phyloP scores from a whole-genome alignment of 805 yeast species.

The Candida boleticola region DNA sequence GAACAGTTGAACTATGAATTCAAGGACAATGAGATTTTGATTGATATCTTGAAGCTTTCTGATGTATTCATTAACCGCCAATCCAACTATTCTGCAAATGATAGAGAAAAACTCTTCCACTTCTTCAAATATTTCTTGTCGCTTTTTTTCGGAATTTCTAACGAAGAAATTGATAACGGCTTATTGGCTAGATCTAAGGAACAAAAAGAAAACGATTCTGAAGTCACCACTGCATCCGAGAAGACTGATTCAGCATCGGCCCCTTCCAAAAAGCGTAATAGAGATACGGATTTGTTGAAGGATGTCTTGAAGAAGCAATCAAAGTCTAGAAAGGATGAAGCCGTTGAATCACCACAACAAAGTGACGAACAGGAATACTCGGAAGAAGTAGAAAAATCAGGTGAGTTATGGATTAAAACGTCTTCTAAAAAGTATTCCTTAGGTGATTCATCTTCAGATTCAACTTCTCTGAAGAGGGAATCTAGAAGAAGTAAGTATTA shows the following conservation, averaged over 20 bases:
- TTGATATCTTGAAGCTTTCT: constrained; percentile 70
- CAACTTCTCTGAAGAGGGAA: background rate
- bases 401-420: constrained; percentile 44
- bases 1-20: constrained; percentile 64
- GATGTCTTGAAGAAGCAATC: constrained; percentile 60
- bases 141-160: constrained; percentile 64
- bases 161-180: constrained; percentile 45
- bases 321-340: constrained; percentile 34
- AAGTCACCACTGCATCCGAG: constrained; percentile 9
- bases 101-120: constrained; percentile 71
- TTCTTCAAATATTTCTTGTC: constrained; percentile 70
- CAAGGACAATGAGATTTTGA: constrained; percentile 63
- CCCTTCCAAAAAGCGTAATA: constrained; percentile 46
- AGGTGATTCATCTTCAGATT: background rate
- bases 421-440: constrained; percentile 21
- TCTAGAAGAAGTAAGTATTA: constrained; percentile 55
- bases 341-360: constrained; percentile 27
- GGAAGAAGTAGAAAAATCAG: constrained; percentile 34
- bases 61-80: constrained; percentile 64
- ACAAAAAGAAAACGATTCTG: constrained; percentile 12
- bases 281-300: constrained; percentile 54
- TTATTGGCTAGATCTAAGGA: constrained; percentile 20
- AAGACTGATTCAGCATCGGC: constrained; percentile 11
- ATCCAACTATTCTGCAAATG: constrained; percentile 74
- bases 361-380: constrained; percentile 30